phyloP scores from a whole-genome alignment of 139 green algal species.

The Penium margaritaceum region DNA sequence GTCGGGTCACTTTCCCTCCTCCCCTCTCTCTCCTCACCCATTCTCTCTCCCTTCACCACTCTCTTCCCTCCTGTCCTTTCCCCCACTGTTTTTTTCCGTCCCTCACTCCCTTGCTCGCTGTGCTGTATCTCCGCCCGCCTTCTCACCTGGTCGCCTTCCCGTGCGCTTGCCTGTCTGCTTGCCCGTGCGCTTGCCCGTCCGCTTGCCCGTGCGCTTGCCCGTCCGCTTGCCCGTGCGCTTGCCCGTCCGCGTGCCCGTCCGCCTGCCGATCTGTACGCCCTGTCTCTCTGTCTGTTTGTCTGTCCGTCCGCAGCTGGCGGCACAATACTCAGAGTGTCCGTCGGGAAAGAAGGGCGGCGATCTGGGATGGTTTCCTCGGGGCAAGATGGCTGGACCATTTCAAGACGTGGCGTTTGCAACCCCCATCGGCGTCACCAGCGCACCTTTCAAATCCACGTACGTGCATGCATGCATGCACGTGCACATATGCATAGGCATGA shows the following conservation, averaged over 20 bases:
- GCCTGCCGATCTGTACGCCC: background rate
- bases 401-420: constrained; percentile 38
- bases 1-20: too few species aligned
- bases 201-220: background rate
- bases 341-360: constrained; percentile 41
- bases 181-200: too few species aligned
- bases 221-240: background rate
- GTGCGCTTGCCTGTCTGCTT: too few species aligned
- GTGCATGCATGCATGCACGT: background rate
- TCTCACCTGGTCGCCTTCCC: too few species aligned
- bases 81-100: too few species aligned
- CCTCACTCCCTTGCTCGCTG: too few species aligned
- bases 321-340: constrained; percentile 29
- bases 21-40: too few species aligned
- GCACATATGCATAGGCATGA: background rate
- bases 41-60: too few species aligned
- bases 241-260: background rate
- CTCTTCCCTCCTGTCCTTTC: too few species aligned
- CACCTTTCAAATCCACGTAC: constrained; percentile 41
- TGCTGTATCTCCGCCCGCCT: too few species aligned
- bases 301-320: constrained; percentile 10
- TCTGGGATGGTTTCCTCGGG: constrained; percentile 38
- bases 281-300: background rate
- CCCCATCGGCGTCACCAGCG: constrained; percentile 14
- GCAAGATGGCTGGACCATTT: constrained; percentile 43